Evolutionary conservation across 108 stramenopile species (phyloP).

Genomic region (Nannochloropsis gaditana): DNA sequence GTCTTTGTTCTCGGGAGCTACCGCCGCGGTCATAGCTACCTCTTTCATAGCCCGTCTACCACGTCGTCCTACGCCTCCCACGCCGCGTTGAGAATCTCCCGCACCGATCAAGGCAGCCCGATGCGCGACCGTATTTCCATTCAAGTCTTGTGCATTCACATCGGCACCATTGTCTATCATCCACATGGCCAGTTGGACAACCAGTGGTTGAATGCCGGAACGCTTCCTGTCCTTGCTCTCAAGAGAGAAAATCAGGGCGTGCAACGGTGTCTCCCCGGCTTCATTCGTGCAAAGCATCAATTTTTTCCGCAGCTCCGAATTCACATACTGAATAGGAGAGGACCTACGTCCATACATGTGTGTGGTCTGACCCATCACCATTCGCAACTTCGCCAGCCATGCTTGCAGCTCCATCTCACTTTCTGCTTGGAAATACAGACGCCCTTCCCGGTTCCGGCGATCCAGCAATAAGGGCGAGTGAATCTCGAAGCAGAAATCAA

Average conservation of each 20-base stretch:
- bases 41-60: neutral
- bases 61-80: slow-evolving; percentile 30
- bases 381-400: slow-evolving; percentile 49
- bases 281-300: slow-evolving; percentile 23
- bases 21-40: neutral
- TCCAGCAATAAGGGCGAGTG: slow-evolving; percentile 53
- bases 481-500: slow-evolving; percentile 51
- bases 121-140: slow-evolving; percentile 26
- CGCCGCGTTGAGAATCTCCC: slow-evolving; percentile 12
- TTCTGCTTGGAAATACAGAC: slow-evolving; percentile 49
- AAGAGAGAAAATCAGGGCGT: slow-evolving; percentile 19
- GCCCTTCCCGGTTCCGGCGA: slow-evolving; percentile 47
- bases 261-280: slow-evolving; percentile 40
- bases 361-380: slow-evolving; percentile 36
- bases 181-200: slow-evolving; percentile 29
- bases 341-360: slow-evolving; percentile 11
- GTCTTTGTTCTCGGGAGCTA: neutral
- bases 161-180: slow-evolving; percentile 38
- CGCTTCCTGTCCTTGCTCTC: neutral
- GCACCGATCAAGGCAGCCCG: slow-evolving; percentile 25
- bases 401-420: slow-evolving; percentile 49
- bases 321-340: slow-evolving; percentile 34
- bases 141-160: slow-evolving; percentile 22
- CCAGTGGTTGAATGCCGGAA: neutral
- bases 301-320: slow-evolving; percentile 18